These are phyloP conservation scores for Podospora didyma DNA, from an alignment of 495 filamentous ascomycete genomes.

Conservation along the genomic window DNA sequence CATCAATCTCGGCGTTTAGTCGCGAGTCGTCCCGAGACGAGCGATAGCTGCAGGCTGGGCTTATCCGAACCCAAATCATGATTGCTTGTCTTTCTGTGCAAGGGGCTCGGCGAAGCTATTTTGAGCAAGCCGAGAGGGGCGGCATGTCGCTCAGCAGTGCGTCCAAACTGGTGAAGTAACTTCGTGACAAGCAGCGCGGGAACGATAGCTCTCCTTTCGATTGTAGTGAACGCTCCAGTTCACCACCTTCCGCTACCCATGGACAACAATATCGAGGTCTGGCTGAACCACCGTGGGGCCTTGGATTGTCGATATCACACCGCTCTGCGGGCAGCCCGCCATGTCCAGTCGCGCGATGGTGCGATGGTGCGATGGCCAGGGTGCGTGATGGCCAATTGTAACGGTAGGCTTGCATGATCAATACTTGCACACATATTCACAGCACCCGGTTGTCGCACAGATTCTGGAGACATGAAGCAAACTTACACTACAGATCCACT, in stretches of 20 bases:
- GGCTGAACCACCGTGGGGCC: background rate
- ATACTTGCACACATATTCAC: too few relatives aligned
- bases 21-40: background rate
- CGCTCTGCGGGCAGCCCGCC: background rate
- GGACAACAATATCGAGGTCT: background rate
- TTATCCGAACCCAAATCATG: background rate
- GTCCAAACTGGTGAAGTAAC: too few relatives aligned
- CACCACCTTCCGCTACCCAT: too few relatives aligned
- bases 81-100: background rate
- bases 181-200: too few relatives aligned
- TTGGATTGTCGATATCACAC: background rate
- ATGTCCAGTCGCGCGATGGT: background rate
- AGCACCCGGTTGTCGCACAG: background rate
- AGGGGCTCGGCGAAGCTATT: slow-evolving; percentile 22
- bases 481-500: background rate
- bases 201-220: too few relatives aligned
- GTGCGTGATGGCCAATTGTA: background rate
- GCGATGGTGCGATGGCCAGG: background rate
- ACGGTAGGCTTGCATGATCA: too few relatives aligned
- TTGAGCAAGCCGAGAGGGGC: slow-evolving; percentile 21
- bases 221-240: too few relatives aligned
- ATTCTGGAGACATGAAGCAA: background rate
- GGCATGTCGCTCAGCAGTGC: too few relatives aligned
- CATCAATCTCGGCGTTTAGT: slow-evolving; percentile 15
- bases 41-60: background rate